Evolutionary conservation across 2,329 filamentous ascomycete species (phyloP).

Genomic region (Domatiomyces globalis): DNA sequence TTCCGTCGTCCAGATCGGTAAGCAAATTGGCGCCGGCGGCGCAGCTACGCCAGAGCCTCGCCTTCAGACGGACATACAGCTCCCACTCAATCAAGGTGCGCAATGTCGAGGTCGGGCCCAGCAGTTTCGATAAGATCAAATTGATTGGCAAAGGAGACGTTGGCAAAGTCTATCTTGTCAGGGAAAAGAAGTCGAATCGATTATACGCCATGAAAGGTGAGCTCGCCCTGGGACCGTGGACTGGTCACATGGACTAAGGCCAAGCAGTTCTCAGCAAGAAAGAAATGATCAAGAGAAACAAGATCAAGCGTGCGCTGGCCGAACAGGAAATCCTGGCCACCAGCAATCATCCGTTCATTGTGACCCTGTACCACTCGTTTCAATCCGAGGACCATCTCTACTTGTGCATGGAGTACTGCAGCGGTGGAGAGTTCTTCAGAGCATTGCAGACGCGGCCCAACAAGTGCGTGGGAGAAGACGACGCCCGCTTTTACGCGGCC

Average conservation of each 20-base stretch:
- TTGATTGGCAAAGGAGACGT: constrained; percentile 98
- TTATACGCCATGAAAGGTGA: constrained; percentile 97
- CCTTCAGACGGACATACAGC: constrained; percentile 90
- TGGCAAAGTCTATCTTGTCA: constrained; percentile 92
- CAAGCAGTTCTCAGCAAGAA: constrained; percentile 84
- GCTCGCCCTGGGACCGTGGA: constrained; percentile 27
- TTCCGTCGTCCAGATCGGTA: constrained; percentile 23
- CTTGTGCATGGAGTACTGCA: constrained; percentile 99
- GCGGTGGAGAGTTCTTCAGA: constrained; percentile 94
- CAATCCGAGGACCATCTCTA: constrained; percentile 98
- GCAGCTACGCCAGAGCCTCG: constrained; percentile 50
- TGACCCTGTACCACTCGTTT: constrained; percentile 96
- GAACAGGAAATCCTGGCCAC: constrained; percentile 97
- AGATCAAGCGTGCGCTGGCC: constrained; percentile 94
- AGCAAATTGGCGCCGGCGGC: constrained; percentile 53
- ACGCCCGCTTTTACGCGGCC: constrained; percentile 90
- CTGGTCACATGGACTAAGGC: constrained; percentile 15
- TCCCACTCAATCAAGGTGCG: constrained; percentile 98
- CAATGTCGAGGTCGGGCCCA: constrained; percentile 86
- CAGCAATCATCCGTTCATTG: constrained; percentile 97
- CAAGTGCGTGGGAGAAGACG: constrained; percentile 94
- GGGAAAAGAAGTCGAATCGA: constrained; percentile 92
- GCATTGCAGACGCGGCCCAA: constrained; percentile 90
- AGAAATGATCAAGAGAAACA: constrained; percentile 99
- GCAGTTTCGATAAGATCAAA: constrained; percentile 99